A percentile compares a stretch with the other conserved stretches of the same genome.
Evolutionary conservation across 2,329 filamentous ascomycete genomes (phyloP).

Genomic region (Tolypocladium tundrense): DNA sequence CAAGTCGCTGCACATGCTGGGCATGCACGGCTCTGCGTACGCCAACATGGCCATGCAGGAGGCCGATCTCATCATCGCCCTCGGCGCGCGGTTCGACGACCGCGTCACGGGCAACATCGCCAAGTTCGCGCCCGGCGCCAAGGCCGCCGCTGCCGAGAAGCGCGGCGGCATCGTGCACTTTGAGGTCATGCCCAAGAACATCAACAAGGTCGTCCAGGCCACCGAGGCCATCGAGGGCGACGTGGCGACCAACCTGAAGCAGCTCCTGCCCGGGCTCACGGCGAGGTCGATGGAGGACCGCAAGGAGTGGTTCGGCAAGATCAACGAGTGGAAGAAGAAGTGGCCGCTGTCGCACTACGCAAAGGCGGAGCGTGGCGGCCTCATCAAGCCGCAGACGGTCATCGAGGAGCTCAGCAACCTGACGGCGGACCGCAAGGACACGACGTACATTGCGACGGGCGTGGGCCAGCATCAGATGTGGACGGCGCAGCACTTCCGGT

Average conservation of each 20-base stretch:
- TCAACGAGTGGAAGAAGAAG: constrained; percentile 80
- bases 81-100: constrained; percentile 92
- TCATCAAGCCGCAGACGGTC: constrained; percentile 90
- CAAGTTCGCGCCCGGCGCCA: constrained; percentile 85
- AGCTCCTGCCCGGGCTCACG: constrained; percentile 64
- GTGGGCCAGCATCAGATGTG: constrained; percentile 99
- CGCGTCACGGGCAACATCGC: constrained; percentile 74
- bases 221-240: constrained; percentile 94
- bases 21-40: constrained; percentile 95
- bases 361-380: constrained; percentile 59
- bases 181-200: constrained; percentile 99
- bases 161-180: constrained; percentile 95
- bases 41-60: constrained; percentile 98
- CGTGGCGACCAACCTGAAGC: constrained; percentile 66
- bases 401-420: constrained; percentile 85
- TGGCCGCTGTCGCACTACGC: constrained; percentile 82
- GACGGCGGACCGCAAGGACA: constrained; percentile 68
- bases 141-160: constrained; percentile 70
- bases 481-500: constrained; percentile 93
- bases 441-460: constrained; percentile 83
- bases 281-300: constrained; percentile 52
- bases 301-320: constrained; percentile 81
- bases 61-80: constrained; percentile 87
- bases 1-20: constrained; percentile 95
- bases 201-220: constrained; percentile 97